phyloP scores from a whole-genome alignment of 495 filamentous ascomycete genomes.

The Lophium mytilinum region DNA sequence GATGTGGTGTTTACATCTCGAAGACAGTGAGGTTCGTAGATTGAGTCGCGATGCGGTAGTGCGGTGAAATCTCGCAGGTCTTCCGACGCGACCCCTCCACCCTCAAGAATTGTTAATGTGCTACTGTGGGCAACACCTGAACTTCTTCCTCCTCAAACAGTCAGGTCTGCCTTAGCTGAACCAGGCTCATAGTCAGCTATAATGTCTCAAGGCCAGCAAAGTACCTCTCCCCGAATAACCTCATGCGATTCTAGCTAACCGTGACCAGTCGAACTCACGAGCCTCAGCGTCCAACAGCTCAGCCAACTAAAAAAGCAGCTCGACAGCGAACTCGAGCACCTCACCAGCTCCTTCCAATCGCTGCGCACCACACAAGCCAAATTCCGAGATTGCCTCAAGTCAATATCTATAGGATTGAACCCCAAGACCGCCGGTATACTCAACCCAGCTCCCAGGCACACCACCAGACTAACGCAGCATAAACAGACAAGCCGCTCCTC shows the following conservation, averaged over 20 bases:
- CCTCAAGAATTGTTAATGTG: no score
- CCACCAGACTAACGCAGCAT: no score
- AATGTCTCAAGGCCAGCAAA: neutral
- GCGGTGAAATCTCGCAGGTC: no score
- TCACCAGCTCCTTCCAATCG: slow-evolving; percentile 80
- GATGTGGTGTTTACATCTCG: no score
- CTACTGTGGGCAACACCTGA: no score
- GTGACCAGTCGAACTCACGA: slow-evolving; percentile 52
- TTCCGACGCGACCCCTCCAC: no score
- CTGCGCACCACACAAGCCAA: slow-evolving; percentile 81
- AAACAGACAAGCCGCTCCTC: slow-evolving; percentile 57
- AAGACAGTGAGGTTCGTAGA: no score
- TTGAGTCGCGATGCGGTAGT: no score
- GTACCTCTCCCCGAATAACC: neutral
- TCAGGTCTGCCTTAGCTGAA: no score
- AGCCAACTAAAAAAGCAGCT: slow-evolving; percentile 82
- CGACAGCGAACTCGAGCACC: slow-evolving; percentile 87
- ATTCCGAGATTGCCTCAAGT: slow-evolving; percentile 80
- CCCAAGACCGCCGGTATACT: slow-evolving; percentile 24
- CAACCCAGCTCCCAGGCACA: no score
- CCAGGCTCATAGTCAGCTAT: neutral
- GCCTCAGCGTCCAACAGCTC: slow-evolving; percentile 49
- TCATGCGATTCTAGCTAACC: neutral
- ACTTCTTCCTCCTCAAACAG: no score
- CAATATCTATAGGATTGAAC: slow-evolving; percentile 40